These are phyloP conservation scores for Zarea fungicola DNA, from an alignment of 2,329 filamentous ascomycete genomes.

Conservation along the genomic window DNA sequence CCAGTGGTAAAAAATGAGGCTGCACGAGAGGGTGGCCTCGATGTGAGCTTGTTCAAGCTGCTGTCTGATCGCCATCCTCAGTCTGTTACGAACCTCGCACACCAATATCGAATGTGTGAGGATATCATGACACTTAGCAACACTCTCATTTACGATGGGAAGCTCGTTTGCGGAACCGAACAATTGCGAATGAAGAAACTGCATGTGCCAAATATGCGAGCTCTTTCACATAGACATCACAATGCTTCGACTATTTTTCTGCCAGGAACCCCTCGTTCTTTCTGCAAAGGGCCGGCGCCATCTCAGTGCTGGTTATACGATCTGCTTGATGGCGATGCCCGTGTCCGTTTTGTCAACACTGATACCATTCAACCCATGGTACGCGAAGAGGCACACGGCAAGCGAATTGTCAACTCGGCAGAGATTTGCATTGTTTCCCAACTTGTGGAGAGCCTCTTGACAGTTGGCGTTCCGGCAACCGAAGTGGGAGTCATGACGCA, in stretches of 20 bases:
- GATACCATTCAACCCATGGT: conserved; percentile 62
- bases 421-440: conserved; percentile 76
- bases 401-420: conserved; percentile 81
- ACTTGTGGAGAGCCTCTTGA: conserved; percentile 73
- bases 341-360: conserved; percentile 86
- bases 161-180: conserved; percentile 81
- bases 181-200: conserved; percentile 67
- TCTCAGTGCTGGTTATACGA: conserved; percentile 70
- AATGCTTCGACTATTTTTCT: conserved; percentile 41
- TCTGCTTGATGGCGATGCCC: conserved; percentile 62
- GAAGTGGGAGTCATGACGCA: conserved; percentile 95
- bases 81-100: conserved; percentile 85
- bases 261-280: conserved; percentile 36
- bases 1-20: conserved; percentile 91
- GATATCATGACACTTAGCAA: conserved; percentile 96
- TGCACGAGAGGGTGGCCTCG: conserved; percentile 77
- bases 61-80: conserved; percentile 83
- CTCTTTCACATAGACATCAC: conserved; percentile 56
- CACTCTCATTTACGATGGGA: conserved; percentile 85
- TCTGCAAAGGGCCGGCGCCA: conserved; percentile 50
- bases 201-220: conserved; percentile 59
- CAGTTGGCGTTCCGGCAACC: conserved; percentile 64
- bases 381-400: conserved; percentile 70
- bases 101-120: conserved; percentile 97
- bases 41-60: conserved; percentile 89